phyloP scores from a whole-genome alignment of 2,329 filamentous ascomycete species.

The Beauveria sp. region DNA sequence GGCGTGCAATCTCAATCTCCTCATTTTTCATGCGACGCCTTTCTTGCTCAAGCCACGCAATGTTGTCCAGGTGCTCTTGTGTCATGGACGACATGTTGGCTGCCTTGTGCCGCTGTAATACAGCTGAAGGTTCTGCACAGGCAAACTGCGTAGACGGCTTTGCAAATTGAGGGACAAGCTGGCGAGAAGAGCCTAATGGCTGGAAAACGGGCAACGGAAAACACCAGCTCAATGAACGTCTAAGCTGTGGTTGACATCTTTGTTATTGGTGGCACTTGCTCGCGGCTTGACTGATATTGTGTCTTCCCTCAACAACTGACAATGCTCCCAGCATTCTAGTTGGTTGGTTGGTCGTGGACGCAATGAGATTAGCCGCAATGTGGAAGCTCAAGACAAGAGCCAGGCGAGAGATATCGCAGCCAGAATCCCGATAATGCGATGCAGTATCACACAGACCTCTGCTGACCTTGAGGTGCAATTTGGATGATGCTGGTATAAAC shows the following conservation, averaged over 20 bases:
- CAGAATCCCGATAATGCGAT: not conserved
- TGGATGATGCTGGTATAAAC: not conserved
- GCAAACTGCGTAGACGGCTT: not conserved
- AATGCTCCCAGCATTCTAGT: not conserved
- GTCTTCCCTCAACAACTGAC: not conserved
- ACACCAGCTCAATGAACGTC: not conserved
- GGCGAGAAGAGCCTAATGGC: not conserved
- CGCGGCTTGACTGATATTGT: not conserved
- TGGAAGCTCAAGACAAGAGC: not conserved
- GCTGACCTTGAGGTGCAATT: not conserved
- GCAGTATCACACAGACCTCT: not conserved
- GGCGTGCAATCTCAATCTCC: not conserved
- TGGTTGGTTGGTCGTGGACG: not conserved
- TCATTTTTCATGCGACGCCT: not conserved
- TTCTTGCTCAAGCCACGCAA: not conserved
- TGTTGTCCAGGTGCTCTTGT: not conserved
- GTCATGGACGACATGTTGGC: not conserved
- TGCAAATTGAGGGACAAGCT: not conserved
- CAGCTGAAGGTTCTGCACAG: not conserved
- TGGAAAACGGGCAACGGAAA: not conserved
- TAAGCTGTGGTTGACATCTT: not conserved
- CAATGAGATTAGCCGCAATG: not conserved
- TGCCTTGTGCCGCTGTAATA: not conserved
- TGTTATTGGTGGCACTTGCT: not conserved
- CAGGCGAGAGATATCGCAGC: not conserved